A percentile compares a stretch with the other conserved stretches of the same genome.
These are phyloP conservation scores for Tilletia walkeri DNA, from an alignment of 1,284 basidiomycete species.

Conservation along the genomic window DNA sequence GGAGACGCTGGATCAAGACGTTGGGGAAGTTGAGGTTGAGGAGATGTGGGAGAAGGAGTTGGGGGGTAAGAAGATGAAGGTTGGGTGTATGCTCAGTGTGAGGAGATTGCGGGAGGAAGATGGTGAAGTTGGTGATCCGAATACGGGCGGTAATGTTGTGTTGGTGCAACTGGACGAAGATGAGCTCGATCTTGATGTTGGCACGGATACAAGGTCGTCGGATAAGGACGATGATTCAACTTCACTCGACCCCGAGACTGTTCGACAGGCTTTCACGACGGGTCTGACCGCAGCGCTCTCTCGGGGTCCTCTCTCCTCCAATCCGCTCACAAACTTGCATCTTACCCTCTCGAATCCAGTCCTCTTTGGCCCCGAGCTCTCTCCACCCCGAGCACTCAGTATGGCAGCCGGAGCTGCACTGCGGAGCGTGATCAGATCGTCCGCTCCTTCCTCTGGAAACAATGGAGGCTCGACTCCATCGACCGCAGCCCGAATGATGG, in stretches of 20 bases:
- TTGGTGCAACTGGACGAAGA: constrained; percentile 25
- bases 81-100: constrained; percentile 32
- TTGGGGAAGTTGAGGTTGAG: constrained; percentile 21
- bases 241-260: constrained; percentile 25
- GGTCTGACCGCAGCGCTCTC: constrained; percentile 41
- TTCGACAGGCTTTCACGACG: constrained; percentile 27
- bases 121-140: constrained; percentile 26
- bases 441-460: neutral
- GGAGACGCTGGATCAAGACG: constrained; percentile 64
- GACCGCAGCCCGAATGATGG: constrained; percentile 40
- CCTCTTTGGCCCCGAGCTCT: constrained; percentile 37
- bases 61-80: constrained; percentile 41
- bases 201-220: neutral
- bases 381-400: constrained; percentile 36
- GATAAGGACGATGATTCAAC: constrained; percentile 4
- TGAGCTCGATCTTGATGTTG: constrained; percentile 16
- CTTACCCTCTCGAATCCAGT: constrained; percentile 32
- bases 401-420: constrained; percentile 34
- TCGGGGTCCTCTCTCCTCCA: constrained; percentile 46
- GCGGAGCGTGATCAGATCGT: constrained; percentile 32
- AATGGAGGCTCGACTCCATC: neutral
- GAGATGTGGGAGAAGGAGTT: constrained; percentile 46
- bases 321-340: constrained; percentile 40
- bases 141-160: constrained; percentile 39
- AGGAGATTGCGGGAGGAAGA: constrained; percentile 27